Evolutionary conservation across 139 green algal genomes (phyloP).

Genomic region (Mesotaenium endlicherianum): DNA sequence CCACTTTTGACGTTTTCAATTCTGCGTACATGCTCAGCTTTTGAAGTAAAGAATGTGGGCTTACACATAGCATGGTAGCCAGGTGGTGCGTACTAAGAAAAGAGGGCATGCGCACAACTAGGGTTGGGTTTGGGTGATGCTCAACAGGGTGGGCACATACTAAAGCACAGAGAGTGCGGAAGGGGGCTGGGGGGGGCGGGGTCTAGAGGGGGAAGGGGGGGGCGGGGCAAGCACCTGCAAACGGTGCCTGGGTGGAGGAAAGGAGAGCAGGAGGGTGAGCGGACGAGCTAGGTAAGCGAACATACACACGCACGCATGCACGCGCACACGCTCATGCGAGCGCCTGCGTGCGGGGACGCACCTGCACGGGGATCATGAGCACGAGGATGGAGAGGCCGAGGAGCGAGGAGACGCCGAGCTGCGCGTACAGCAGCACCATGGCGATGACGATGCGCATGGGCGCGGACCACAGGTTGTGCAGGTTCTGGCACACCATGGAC

Average conservation of each 20-base stretch:
- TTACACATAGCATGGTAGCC: too few species aligned
- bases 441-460: slow-evolving; percentile 47
- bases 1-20: too few species aligned
- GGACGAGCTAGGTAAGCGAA: not conserved
- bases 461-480: slow-evolving; percentile 51
- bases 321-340: not conserved
- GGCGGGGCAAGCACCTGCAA: not conserved
- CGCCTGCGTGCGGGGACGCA: not conserved
- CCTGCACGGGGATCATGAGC: slow-evolving; percentile 47
- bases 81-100: too few species aligned
- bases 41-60: too few species aligned
- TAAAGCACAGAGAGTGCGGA: too few species aligned
- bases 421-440: slow-evolving; percentile 52
- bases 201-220: not conserved
- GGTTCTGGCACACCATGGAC: slow-evolving; percentile 20
- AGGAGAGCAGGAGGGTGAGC: not conserved
- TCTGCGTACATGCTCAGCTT: too few species aligned
- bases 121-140: too few species aligned
- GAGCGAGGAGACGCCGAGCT: slow-evolving; percentile 41
- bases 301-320: not conserved
- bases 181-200: not conserved
- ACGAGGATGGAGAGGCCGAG: slow-evolving; percentile 37
- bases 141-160: too few species aligned
- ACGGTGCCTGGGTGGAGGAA: not conserved
- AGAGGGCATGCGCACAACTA: too few species aligned